phyloP scores from a whole-genome alignment of 306 rosid species.

The Betula pendula region DNA sequence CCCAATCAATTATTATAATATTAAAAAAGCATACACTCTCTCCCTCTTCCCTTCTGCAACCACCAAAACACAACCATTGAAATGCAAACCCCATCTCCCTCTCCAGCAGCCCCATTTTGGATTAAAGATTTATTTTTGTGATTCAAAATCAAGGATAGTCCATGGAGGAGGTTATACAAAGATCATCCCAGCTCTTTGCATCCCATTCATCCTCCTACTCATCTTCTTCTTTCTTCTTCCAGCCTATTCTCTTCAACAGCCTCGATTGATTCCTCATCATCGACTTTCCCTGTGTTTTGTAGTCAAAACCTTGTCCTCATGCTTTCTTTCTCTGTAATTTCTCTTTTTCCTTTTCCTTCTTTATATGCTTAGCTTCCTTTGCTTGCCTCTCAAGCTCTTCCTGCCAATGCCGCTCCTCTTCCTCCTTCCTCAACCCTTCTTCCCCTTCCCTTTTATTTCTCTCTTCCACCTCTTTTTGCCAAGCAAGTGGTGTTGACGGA shows the following conservation, averaged over 20 bases:
- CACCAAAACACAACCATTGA: too few species aligned
- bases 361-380: conserved; percentile 77
- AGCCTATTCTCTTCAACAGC: conserved; percentile 51
- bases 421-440: conserved; percentile 80
- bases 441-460: conserved; percentile 78
- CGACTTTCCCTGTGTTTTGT: conserved; percentile 71
- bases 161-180: too few species aligned
- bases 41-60: too few species aligned
- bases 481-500: too few species aligned
- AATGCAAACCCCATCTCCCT: too few species aligned
- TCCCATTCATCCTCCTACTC: conserved; percentile 94
- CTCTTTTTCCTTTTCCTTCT: conserved; percentile 88
- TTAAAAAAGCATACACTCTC: too few species aligned
- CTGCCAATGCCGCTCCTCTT: conserved; percentile 70
- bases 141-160: too few species aligned
- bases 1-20: too few species aligned
- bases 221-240: conserved; percentile 72
- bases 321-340: conserved; percentile 60
- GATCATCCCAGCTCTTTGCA: conserved; percentile 95
- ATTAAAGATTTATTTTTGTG: too few species aligned
- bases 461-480: conserved; percentile 86
- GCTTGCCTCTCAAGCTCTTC: conserved; percentile 86
- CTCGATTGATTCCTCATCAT: conserved; percentile 60
- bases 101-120: too few species aligned
- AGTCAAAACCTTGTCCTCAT: conserved; percentile 71